Base-by-base conservation (phyloP, 345 rosid genomes). In the Sonneratia caseolaris region DNA sequence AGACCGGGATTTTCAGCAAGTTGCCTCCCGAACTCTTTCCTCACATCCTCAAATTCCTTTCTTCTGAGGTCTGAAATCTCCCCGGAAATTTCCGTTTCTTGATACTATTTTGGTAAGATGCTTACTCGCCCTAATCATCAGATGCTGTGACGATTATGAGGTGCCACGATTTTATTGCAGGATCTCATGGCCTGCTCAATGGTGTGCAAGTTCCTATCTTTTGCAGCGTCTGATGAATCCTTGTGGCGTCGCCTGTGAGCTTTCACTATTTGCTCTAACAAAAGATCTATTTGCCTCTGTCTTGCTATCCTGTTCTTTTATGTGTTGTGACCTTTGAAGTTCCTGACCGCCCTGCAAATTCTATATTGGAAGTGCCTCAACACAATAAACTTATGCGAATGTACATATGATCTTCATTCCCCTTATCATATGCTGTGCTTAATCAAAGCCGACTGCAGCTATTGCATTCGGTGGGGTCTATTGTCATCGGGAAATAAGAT, bases 201-300 rank as follows among this genome's bases (percentile, higher is more conserved):
- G 80, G 96, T 82, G 24, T 93, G 97, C 79, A 93, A 80, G 79
- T 89, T 84, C 77, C 81, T 93, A 64, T 88, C 81, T 73, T 80
- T 49, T 72, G 97, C 93, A 48, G 96, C 97, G 7, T 80, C 92
- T 43, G 98, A 93, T 73, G 98, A 93, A 81, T 86, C 95, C 75
- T 76, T 93, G 64, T 93, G 98, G 98, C 95, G 93, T 73, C 97
- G 96, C 73, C 78, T 93, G 97, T 93, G 76, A 87, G 96, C 81
- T 42, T 57, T 6, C 51, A 9, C 7, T 2, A 47, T 47, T 10
- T 12, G 7, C 43, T 40, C 43, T 40, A 40, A 2, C 43, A 40
- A 40, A 40, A 40, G 5, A 40, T 40, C 43, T 40, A 40, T 40
- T 40, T 40, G 43, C 51, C 51, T 47, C 13, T 47, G 2, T 47